Evolutionary conservation across 176 grass and related monocot species (phyloP), one percentile per base, ranked within the genome.

Genomic region (Carex parvula): DNA sequence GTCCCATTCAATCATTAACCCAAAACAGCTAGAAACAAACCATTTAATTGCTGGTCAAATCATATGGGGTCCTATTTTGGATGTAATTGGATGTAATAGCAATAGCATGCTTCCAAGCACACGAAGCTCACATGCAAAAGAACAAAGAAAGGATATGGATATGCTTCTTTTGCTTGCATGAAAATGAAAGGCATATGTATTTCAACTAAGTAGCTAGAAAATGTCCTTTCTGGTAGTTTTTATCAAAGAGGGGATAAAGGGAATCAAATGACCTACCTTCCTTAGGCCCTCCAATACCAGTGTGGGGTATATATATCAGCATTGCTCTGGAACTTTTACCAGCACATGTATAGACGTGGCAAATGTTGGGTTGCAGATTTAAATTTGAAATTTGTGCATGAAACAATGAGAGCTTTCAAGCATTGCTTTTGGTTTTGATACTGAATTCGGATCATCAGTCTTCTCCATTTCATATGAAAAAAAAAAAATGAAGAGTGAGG

Each of bases 151-250:
- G 77, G 29, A 29, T 26, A 26, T 26, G 29, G 29, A 29, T 29
- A 29, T 29, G 29, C 29, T 29, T 29, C 29, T 29, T 29, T 29
- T 29, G 29, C 29, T 29, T 29, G 33, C 52, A 83, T 83, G 62
- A 83, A 69, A 83, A 83, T 16, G 80, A 83, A 69, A 83, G 81
- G 14, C 81, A n/a, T n/a, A 55, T 57, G 52, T 33, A 33, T 83
- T 83, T 53, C 46, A 46, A 83, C 63, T 16, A 65, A 18, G 81
- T 35, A 83, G 80, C 62, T 35, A 83, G 80, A 44, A 53, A 67
- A 69, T 68, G 62, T 64, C 48, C 18, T 83, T 54, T 83, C 64
- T 52, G 56, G 57, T 68, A 56, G 3, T 10, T 54, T 53, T 22
- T 46, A 69, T 12, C 14, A 63, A 66, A 68, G 46, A 18, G 14